These are phyloP conservation scores for Lactarius hatsudake DNA, from an alignment of 768 basidiomycete species.

Conservation along the genomic window DNA sequence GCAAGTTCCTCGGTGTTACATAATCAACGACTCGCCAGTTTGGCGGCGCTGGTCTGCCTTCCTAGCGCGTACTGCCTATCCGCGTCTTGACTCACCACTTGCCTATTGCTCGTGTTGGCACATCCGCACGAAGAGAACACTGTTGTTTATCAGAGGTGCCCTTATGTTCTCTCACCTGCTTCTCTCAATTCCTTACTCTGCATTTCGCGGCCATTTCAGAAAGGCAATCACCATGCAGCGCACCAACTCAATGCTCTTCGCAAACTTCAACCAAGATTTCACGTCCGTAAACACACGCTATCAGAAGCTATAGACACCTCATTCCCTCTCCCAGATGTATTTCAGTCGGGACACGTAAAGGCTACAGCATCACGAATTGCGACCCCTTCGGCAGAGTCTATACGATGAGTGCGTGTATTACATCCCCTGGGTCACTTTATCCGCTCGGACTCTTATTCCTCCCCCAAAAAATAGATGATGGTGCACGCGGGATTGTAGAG, in stretches of 20 bases:
- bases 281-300: conserved; percentile 51
- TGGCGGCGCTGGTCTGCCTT: not conserved
- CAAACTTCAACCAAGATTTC: conserved; percentile 98
- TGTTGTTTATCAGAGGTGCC: not conserved
- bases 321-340: conserved; percentile 57
- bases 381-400: conserved; percentile 97
- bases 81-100: conserved; percentile 10
- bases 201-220: not conserved
- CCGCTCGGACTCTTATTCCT: not conserved
- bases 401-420: conserved; percentile 74
- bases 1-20: conserved; percentile 2
- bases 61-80: not conserved
- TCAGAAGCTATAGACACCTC: conserved; percentile 10
- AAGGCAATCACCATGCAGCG: conserved; percentile 23
- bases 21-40: not conserved
- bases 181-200: not conserved
- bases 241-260: conserved; percentile 63
- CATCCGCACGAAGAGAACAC: not conserved
- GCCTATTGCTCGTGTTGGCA: not conserved
- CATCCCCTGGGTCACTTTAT: not conserved
- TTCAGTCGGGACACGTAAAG: conserved; percentile 91
- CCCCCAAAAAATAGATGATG: conserved; percentile 61
- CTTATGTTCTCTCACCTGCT: not conserved
- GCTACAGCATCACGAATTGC: conserved; percentile 96
- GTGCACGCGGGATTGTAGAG: conserved; percentile 93